phyloP scores from a whole-genome alignment of 2,329 filamentous ascomycete genomes.

The Zasmidium cellare region DNA sequence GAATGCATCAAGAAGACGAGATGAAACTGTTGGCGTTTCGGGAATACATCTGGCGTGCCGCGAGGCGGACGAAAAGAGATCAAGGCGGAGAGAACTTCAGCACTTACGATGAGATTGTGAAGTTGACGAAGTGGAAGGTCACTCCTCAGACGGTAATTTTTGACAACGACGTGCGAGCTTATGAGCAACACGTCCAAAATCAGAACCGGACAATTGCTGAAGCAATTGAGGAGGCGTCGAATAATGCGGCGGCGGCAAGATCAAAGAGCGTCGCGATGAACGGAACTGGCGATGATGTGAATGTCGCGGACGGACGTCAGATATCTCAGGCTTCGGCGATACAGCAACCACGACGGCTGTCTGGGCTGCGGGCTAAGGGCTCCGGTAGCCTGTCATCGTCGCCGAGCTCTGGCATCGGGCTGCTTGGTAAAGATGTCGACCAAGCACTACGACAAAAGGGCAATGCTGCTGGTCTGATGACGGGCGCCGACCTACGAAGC shows the following conservation, averaged over 20 bases:
- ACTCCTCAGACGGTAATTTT: conserved; percentile 90
- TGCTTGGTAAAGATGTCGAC: conserved; percentile 33
- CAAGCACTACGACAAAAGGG: conserved; percentile 48
- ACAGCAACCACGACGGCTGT: conserved; percentile 12
- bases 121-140: conserved; percentile 72
- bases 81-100: conserved; percentile 43
- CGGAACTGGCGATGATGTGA: background rate
- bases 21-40: conserved; percentile 81
- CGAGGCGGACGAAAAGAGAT: conserved; percentile 66
- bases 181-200: conserved; percentile 36
- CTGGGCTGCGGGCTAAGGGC: conserved; percentile 21
- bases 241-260: conserved; percentile 10
- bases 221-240: conserved; percentile 76
- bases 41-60: conserved; percentile 89
- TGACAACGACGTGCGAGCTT: conserved; percentile 67
- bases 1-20: conserved; percentile 80
- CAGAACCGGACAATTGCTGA: conserved; percentile 71
- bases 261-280: background rate
- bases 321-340: conserved; percentile 9
- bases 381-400: conserved; percentile 37
- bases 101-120: conserved; percentile 67
- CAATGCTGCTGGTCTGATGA: conserved; percentile 62
- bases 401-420: conserved; percentile 33
- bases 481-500: conserved; percentile 53
- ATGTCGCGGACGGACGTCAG: background rate